Evolutionary conservation across 345 rosid genomes (phyloP).

Genomic region (Iberis pinnata): DNA sequence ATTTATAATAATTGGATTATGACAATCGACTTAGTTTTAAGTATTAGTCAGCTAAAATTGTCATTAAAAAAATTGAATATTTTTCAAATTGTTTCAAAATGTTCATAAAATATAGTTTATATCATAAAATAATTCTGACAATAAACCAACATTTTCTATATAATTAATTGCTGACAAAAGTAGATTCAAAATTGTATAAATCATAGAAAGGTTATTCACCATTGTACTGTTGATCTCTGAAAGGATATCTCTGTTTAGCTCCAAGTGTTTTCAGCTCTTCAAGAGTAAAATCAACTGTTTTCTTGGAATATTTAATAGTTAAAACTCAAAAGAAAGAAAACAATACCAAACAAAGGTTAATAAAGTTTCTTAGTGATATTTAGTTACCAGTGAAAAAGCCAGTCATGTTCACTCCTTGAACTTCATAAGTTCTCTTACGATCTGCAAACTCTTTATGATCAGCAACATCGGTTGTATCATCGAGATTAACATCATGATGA

Average conservation of each 20-base stretch:
- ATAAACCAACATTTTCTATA: not conserved
- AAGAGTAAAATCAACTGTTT: conserved; percentile 81
- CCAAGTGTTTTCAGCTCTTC: conserved; percentile 62
- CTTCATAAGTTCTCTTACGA: conserved; percentile 76
- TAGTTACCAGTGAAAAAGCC: conserved; percentile 71
- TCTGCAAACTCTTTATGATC: conserved; percentile 69
- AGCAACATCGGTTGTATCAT: conserved; percentile 62
- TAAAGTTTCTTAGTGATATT: not conserved
- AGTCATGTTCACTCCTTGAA: conserved; percentile 62
- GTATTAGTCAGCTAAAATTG: no score
- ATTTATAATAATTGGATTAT: no score
- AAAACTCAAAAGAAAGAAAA: no score
- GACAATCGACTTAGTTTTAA: no score
- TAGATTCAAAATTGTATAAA: not conserved
- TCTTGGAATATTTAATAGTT: not conserved
- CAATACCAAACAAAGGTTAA: not conserved
- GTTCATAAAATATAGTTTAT: no score
- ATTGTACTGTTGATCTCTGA: conserved; percentile 84
- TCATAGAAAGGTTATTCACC: conserved; percentile 33
- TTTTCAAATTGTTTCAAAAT: no score
- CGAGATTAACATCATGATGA: conserved; percentile 72
- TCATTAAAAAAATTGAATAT: no score
- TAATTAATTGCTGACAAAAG: not conserved
- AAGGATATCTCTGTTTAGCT: conserved; percentile 68
- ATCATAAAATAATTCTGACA: no score